Evolutionary conservation across 2,329 filamentous ascomycete species (phyloP), one percentile per base, ranked within the genome.

Genomic region (Colletotrichum siamense): DNA sequence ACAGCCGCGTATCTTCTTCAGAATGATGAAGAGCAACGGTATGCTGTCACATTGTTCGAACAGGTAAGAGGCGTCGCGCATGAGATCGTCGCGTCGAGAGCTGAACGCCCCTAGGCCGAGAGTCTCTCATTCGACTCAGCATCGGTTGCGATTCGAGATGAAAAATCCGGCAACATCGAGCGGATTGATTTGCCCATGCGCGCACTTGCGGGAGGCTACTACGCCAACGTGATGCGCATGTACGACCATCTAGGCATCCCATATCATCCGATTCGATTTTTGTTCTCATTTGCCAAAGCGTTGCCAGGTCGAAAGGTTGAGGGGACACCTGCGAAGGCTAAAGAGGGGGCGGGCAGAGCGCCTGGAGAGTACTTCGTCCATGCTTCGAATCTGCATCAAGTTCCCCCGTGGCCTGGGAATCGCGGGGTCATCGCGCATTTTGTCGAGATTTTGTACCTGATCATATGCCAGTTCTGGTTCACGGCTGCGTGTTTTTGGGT

Each of bases 151-250:
- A 75, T 87, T 55, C 79, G 79, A 13, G 82, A 86, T 69, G 79
- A 80, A 8, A 77, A 69, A 10, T 82, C 82, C 8, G 81, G 81
- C 57, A 18, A 70, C 3, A 77, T 78, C 9, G 86, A 87, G 76
- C 82, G 84, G 12, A 80, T 87, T 39, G 85, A 87, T 69, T 71
- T 87, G 6, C 86, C 86, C 6, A 85, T 85, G 82, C 84, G 86
- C 30, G 83, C 83, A 6, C 81, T 80, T 70, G 82, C 83, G 1
- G 82, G 80, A 9, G 84, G 86, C 24, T 93, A 90, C 81, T 92
- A 93, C 79, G 80, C 82, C 63, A 90, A 92, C 76, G 82, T 93
- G 65, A 87, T 86, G 77, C 84, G 85, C 30, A 89, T 93, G 88
- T 92, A 92, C 81, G 84, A 89, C 30, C 84, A 91, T 77, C 82